Evolutionary conservation across 345 rosid species (phyloP).

Genomic region (Diplotaxis tenuifolia): DNA sequence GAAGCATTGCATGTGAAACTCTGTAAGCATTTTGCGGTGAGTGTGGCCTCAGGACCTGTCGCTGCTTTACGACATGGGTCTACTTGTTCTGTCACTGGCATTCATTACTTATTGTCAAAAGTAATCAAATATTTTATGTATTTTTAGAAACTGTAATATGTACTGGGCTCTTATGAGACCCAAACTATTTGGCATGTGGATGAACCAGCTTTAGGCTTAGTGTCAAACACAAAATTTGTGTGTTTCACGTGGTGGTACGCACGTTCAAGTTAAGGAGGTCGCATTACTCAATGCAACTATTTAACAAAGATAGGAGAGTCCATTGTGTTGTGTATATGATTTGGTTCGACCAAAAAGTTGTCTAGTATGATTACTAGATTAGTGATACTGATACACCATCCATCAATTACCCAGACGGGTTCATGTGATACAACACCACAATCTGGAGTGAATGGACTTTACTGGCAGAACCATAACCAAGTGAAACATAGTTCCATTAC

Average conservation of each 20-base stretch:
- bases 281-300: no score
- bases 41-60: conserved; percentile 32
- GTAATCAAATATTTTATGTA: not conserved
- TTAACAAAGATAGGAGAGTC: no score
- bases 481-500: no score
- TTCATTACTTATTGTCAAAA: conserved; percentile 9
- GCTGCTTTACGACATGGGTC: conserved; percentile 29
- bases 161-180: not conserved
- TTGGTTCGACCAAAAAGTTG: no score
- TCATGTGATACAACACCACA: no score
- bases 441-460: no score
- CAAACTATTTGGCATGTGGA: not conserved
- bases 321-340: no score
- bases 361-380: no score
- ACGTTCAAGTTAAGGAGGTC: no score
- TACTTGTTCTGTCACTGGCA: conserved; percentile 10
- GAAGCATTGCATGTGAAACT: conserved; percentile 37
- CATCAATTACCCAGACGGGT: no score
- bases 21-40: conserved; percentile 34
- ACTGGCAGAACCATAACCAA: no score
- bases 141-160: not conserved
- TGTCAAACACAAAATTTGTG: not conserved
- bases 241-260: not conserved
- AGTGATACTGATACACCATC: no score
- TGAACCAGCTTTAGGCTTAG: not conserved